Conservation (phyloP, 1,284 basidiomycete species). For the Stereum hirsutum region DNA sequence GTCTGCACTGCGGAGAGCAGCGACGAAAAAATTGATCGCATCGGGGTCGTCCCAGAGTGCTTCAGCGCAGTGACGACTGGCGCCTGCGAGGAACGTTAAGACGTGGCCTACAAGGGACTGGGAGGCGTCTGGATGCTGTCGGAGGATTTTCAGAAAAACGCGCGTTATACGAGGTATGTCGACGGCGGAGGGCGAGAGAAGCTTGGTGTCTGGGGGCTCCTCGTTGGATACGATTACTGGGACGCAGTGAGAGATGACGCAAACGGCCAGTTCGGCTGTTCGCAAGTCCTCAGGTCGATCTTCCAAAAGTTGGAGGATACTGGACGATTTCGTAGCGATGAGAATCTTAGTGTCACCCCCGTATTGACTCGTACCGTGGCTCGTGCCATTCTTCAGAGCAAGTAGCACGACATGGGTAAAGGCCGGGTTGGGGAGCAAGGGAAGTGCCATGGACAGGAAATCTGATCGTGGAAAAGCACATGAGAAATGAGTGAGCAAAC, state of each 20-base stretch:
- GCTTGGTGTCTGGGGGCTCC: slow-evolving; percentile 23
- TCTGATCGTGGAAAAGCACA: no score
- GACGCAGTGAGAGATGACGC: slow-evolving; percentile 44
- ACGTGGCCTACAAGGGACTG: slow-evolving; percentile 41
- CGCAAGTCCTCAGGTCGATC: slow-evolving; percentile 39
- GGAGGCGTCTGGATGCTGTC: slow-evolving; percentile 32
- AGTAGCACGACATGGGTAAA: slow-evolving; percentile 44
- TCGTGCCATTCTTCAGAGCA: slow-evolving; percentile 47
- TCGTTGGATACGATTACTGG: slow-evolving; percentile 33
- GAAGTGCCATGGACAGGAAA: slow-evolving; percentile 41
- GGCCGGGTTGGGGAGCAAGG: slow-evolving; percentile 35
- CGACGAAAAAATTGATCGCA: slow-evolving; percentile 39
- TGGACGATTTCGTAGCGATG: slow-evolving; percentile 35
- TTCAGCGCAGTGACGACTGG: slow-evolving; percentile 32
- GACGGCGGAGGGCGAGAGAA: slow-evolving; percentile 29
- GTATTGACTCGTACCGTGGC: no score
- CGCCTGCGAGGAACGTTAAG: slow-evolving; percentile 31
- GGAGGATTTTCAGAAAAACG: slow-evolving; percentile 29
- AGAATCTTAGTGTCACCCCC: slow-evolving; percentile 37
- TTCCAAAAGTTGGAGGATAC: slow-evolving; percentile 34
- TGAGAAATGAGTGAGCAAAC: no score
- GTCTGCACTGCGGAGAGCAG: slow-evolving; percentile 42
- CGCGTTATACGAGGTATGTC: slow-evolving; percentile 35
- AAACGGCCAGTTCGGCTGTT: slow-evolving; percentile 40
- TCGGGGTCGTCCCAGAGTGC: slow-evolving; percentile 33